phyloP scores from a whole-genome alignment of 192 early-diverging fungal species.

The Allomyces macrogynus region DNA sequence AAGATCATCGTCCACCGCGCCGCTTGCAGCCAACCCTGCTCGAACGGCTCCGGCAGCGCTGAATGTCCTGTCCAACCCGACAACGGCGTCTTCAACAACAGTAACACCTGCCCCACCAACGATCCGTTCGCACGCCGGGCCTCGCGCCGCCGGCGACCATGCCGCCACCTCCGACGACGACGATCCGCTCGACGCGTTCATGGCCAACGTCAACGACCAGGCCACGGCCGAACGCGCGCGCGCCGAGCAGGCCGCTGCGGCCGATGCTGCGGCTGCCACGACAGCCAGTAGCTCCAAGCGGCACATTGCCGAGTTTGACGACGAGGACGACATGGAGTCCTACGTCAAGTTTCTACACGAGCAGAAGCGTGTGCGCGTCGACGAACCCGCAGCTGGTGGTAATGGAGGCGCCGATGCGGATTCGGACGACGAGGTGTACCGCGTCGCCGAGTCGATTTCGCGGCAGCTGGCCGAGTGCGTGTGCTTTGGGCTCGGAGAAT shows the following conservation, averaged over 20 bases:
- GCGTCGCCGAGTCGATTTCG: neutral
- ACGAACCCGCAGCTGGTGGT: slow-evolving; percentile 17
- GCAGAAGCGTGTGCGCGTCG: slow-evolving; percentile 43
- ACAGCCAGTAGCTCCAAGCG: neutral
- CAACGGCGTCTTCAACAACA: too few species aligned
- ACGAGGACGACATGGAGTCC: slow-evolving; percentile 53
- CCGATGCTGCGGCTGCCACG: slow-evolving; percentile 1
- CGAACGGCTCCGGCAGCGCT: too few species aligned
- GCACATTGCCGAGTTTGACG: slow-evolving; percentile 30
- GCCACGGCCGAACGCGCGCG: slow-evolving; percentile 22
- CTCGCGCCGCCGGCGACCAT: neutral
- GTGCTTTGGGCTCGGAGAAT: too few species aligned
- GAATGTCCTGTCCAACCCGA: too few species aligned
- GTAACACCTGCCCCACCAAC: too few species aligned
- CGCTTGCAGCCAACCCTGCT: too few species aligned
- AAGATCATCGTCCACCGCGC: neutral
- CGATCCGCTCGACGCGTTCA: slow-evolving; percentile 69
- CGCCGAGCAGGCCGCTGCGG: slow-evolving; percentile 24
- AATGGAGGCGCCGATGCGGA: slow-evolving; percentile 18
- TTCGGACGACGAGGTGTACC: slow-evolving; percentile 8
- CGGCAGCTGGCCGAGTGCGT: neutral
- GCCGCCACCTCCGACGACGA: slow-evolving; percentile 25
- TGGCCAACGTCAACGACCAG: slow-evolving; percentile 44
- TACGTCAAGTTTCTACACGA: slow-evolving; percentile 56
- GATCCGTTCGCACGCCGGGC: too few species aligned